Evolutionary conservation across 371 early-diverging fungal genomes (phyloP), one percentile per base, ranked within the genome.

Genomic region (Mortierella sp.): DNA sequence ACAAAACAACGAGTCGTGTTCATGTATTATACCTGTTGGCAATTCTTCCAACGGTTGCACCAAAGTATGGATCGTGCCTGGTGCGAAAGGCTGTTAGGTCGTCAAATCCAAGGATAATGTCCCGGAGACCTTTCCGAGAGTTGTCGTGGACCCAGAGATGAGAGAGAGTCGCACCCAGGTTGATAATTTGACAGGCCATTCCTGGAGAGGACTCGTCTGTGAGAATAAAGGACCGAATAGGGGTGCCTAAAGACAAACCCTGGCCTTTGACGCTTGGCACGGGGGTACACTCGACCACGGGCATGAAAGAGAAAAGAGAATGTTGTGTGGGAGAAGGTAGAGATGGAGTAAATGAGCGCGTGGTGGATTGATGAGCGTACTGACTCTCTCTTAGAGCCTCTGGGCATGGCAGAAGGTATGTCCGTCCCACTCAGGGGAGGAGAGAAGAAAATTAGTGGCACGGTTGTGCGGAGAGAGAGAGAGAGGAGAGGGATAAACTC

Each of bases 91-190:
- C 84, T 4, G 65, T 74, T 16, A 80, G 58, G 29, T 81, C 72
- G 60, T 87, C 87, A 60, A 84, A 89, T 0, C 89, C 89, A 7
- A 85, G 82, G 19, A 85, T 76, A 5, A 87, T 69, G 52, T 87
- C 88, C 3, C 80, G 66, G 15, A 37, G n/a, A 6, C 56, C 18
- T 14, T 26, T 28, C 14, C 74, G 68, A 44, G 64, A 56, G 55
- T 45, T 56, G 65, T 82, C 80, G 37, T 58, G 72, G n/a, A 82
- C 81, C 63, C 84, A 62, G 23, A 87, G 69, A 30, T 84, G 81
- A 44, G 83, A 74, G 48, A 87, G 60, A 19, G 83, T 84, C 11
- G 84, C 84, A 16, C 87, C 87, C 25, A 72, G 87, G 74, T 53
- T 72, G 50, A 60, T 62, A 7, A 77, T 50, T 57, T 77, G 72